Percentiles rank a stretch among this genome's conserved stretches.
Conservation (phyloP, 1,284 basidiomycete genomes). For the Lentinus polychrous region DNA sequence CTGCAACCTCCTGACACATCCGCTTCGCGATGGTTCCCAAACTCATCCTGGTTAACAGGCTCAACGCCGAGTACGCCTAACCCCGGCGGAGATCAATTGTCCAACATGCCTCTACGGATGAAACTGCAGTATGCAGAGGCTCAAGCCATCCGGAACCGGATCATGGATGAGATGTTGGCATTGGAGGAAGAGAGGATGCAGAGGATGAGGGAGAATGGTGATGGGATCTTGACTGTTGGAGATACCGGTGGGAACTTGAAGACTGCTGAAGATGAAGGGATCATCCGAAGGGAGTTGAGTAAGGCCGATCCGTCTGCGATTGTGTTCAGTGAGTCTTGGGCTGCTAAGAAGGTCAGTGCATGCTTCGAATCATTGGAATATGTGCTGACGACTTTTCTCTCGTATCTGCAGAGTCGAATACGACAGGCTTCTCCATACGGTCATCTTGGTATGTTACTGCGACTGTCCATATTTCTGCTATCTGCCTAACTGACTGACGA, state of each 20-base stretch:
- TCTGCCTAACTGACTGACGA: background rate
- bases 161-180: slow-evolving; percentile 98
- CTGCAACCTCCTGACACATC: slow-evolving; percentile 19
- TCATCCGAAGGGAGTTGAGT: slow-evolving; percentile 90
- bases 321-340: slow-evolving; percentile 95
- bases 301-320: slow-evolving; percentile 95
- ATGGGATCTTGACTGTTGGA: slow-evolving; percentile 49
- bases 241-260: slow-evolving; percentile 37
- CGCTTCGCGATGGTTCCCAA: slow-evolving; percentile 53
- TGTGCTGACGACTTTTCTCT: slow-evolving; percentile 10
- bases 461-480: background rate
- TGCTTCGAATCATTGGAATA: slow-evolving; percentile 7
- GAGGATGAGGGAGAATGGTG: slow-evolving; percentile 77
- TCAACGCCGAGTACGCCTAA: slow-evolving; percentile 16
- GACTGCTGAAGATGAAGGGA: slow-evolving; percentile 82
- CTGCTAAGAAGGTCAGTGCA: slow-evolving; percentile 74
- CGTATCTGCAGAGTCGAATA: slow-evolving; percentile 65
- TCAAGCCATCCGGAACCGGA: slow-evolving; percentile 85
- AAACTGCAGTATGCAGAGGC: slow-evolving; percentile 77
- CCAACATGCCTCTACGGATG: slow-evolving; percentile 39
- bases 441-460: slow-evolving; percentile 66
- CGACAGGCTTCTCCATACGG: slow-evolving; percentile 92
- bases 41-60: slow-evolving; percentile 34
- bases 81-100: slow-evolving; percentile 11
- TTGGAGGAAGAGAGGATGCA: slow-evolving; percentile 96